Evolutionary conservation across 306 rosid genomes (phyloP), one percentile per base, ranked within the genome.

Genomic region (Psophocarpus tetragonolobus): DNA sequence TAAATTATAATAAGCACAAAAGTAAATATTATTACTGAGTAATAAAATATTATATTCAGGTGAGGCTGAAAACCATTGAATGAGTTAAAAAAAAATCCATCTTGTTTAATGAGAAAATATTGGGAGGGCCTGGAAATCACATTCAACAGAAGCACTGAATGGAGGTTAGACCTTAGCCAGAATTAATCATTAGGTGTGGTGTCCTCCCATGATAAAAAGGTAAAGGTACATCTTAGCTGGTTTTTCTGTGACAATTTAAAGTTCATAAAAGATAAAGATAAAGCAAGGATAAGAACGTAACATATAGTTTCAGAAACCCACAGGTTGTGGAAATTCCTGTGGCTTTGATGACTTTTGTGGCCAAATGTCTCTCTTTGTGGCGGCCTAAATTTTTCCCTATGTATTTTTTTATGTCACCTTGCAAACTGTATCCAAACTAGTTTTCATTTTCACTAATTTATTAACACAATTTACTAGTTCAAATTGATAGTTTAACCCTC

Each of bases 101-200:
- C 4, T 50, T 6, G 8, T 20, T 53, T 0, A 50, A 53, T 53
- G 0, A 9, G 23, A 62, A 62, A 62, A 33, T 44, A 15, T n/a
- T 8, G 68, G 45, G 23, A 60, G 13, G 61, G 32, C 30, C 7
- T 9, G 12, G 9, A 30, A 45, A 61, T 44, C 14, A 4, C 64
- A 35, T 15, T 75, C 64, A 47, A 45, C 20, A n/a, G 26, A 33
- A 14, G 12, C 54, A 13, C 11, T 9, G 54, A 35, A 50, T 24
- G 32, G 53, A 50, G 74, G 47, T 29, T n/a, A 12, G n/a, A 76
- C 42, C 41, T 48, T 54, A 67, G 11, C 75, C 47, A 3, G 10
- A 38, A 38, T 63, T 18, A 56, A 76, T 71, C 27, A 82, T 66
- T 64, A 38, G 29, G 47, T 30, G 64, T 12, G 75, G 63, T 15